These are phyloP conservation scores for Phytophthora litchii DNA, from an alignment of 352 stramenopile species.

Conservation along the genomic window DNA sequence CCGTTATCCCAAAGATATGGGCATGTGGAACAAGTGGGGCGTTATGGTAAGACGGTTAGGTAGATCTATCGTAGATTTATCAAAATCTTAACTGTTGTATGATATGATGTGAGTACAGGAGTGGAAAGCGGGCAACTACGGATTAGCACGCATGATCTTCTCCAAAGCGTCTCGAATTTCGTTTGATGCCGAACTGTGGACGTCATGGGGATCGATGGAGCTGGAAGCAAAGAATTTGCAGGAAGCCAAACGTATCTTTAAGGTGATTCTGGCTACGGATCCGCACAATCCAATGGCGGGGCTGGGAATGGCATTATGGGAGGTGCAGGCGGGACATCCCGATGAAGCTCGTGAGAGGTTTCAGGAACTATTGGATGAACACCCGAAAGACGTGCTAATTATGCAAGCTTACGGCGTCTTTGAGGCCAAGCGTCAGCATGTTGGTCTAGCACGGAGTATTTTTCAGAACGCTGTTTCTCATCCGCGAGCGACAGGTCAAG, in stretches of 20 bases:
- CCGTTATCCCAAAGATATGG: slow-evolving; percentile 84
- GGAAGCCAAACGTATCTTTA: slow-evolving; percentile 83
- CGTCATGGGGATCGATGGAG: slow-evolving; percentile 89
- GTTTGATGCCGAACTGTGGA: slow-evolving; percentile 79
- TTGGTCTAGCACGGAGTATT: slow-evolving; percentile 66
- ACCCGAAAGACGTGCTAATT: slow-evolving; percentile 73
- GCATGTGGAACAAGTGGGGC: slow-evolving; percentile 92
- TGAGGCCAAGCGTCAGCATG: slow-evolving; percentile 72
- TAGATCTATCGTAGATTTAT: neutral
- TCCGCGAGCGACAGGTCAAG: slow-evolving; percentile 63
- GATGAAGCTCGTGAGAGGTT: slow-evolving; percentile 70
- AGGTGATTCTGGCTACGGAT: slow-evolving; percentile 83
- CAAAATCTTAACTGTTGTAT: slow-evolving; percentile 3
- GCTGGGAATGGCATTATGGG: slow-evolving; percentile 74
- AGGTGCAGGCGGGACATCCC: slow-evolving; percentile 60
- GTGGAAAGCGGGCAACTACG: slow-evolving; percentile 85
- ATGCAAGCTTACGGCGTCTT: slow-evolving; percentile 81
- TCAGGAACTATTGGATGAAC: slow-evolving; percentile 49
- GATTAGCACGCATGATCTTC: slow-evolving; percentile 88
- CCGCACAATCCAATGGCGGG: slow-evolving; percentile 67
- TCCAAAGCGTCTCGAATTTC: slow-evolving; percentile 73
- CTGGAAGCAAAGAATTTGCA: slow-evolving; percentile 72
- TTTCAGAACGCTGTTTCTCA: slow-evolving; percentile 63
- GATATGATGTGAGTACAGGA: slow-evolving; percentile 41
- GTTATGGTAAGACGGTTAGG: slow-evolving; percentile 57